phyloP scores from a whole-genome alignment of 176 grass and related monocot species.

The Rhipidocladum racemiflorum region DNA sequence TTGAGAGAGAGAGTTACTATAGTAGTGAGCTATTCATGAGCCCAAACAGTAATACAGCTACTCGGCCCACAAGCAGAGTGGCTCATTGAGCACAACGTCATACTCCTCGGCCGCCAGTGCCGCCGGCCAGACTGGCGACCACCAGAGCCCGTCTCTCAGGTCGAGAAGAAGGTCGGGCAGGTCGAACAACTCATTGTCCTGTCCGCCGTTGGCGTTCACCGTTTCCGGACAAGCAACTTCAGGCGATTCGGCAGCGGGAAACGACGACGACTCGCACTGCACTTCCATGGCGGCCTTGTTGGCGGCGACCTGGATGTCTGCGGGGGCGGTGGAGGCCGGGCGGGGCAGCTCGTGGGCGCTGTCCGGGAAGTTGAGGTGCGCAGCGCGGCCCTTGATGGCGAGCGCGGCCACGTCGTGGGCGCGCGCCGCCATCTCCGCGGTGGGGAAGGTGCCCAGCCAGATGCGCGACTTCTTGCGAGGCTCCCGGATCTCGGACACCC shows the following conservation, averaged over 20 bases:
- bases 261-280: slow-evolving; percentile 29
- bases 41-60: slow-evolving; percentile 16
- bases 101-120: slow-evolving; percentile 42
- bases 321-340: slow-evolving; percentile 43
- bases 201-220: not conserved
- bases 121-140: slow-evolving; percentile 29
- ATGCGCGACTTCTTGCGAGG: slow-evolving; percentile 91
- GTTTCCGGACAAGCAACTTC: not conserved
- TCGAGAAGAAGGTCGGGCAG: slow-evolving; percentile 54
- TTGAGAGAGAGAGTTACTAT: not conserved
- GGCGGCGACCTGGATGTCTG: slow-evolving; percentile 56
- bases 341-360: slow-evolving; percentile 50
- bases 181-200: slow-evolving; percentile 48
- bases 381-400: slow-evolving; percentile 71
- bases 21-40: not conserved
- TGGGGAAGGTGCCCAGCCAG: slow-evolving; percentile 91
- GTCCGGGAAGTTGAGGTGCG: slow-evolving; percentile 88
- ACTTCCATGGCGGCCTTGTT: not conserved
- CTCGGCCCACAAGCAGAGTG: slow-evolving; percentile 51
- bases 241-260: not conserved
- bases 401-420: slow-evolving; percentile 91
- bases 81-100: slow-evolving; percentile 32
- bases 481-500: slow-evolving; percentile 95
- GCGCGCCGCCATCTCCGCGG: slow-evolving; percentile 84
- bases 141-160: slow-evolving; percentile 55